Percentiles rank a stretch among this genome's conserved stretches.
Evolutionary conservation across 108 stramenopile genomes (phyloP).

Genomic region (Schizochytrium sp.): DNA sequence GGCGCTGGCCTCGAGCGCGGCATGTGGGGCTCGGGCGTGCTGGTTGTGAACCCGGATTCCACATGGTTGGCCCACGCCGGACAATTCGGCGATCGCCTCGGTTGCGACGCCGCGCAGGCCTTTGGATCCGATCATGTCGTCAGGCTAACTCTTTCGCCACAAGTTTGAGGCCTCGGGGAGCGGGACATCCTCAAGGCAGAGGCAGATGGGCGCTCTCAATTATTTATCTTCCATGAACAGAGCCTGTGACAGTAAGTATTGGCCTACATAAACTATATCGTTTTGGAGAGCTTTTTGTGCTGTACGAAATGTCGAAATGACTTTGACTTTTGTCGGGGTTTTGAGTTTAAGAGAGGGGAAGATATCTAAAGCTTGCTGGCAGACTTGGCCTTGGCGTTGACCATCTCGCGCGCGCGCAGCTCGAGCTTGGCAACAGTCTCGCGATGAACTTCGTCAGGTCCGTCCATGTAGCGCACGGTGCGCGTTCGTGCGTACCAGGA

Average conservation of each 20-base stretch:
- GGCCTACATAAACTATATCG: too few species aligned
- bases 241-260: too few species aligned
- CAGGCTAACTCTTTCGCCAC: background rate
- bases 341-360: too few species aligned
- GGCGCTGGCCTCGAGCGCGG: background rate
- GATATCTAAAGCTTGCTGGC: background rate
- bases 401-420: background rate
- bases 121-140: background rate
- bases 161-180: too few species aligned
- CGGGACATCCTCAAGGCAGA: too few species aligned
- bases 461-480: conserved; percentile 84
- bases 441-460: conserved; percentile 84
- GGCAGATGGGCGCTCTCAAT: too few species aligned
- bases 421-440: conserved; percentile 32
- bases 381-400: background rate
- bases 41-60: background rate
- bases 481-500: conserved; percentile 66
- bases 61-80: background rate
- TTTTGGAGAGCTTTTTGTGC: too few species aligned
- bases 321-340: background rate
- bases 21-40: background rate
- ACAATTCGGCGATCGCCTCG: background rate
- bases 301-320: too few species aligned
- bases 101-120: background rate
- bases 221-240: too few species aligned